Conservation (phyloP, 345 rosid genomes). For the Hibiscus syriacus region DNA sequence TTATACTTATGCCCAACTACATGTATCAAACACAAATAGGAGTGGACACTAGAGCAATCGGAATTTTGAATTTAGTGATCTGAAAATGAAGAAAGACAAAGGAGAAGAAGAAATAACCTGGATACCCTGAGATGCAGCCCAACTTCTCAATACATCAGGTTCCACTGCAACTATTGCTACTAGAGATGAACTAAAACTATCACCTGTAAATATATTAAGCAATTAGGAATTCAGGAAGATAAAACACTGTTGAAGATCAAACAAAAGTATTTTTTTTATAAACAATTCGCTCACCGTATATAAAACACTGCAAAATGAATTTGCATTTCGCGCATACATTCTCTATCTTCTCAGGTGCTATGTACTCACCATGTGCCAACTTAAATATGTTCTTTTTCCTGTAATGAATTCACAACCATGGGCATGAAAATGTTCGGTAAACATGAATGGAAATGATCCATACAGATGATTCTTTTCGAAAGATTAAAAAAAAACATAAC, state of each 20-base stretch:
- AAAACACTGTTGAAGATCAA: background rate
- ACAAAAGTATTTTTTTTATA: background rate
- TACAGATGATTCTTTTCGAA: background rate
- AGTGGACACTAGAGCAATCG: background rate
- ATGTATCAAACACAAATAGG: background rate
- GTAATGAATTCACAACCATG: constrained; percentile 12
- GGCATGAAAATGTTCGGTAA: background rate
- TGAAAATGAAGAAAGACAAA: background rate
- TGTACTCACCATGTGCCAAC: constrained; percentile 95
- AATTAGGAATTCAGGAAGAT: constrained; percentile 18
- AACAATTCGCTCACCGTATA: constrained; percentile 47
- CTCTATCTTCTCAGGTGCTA: constrained; percentile 96
- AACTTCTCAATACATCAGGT: constrained; percentile 61
- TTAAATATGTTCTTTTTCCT: constrained; percentile 85
- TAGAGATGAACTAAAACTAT: constrained; percentile 72
- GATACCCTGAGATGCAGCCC: constrained; percentile 71
- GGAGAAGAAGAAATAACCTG: constrained; percentile 30
- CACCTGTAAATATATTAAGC: constrained; percentile 41
- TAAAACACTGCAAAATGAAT: constrained; percentile 68
- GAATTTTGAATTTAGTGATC: background rate
- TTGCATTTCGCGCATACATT: constrained; percentile 83
- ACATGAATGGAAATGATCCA: background rate
- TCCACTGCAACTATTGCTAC: constrained; percentile 74
- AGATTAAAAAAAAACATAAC: background rate
- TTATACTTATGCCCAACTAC: too few relatives aligned